Conservation (phyloP, 164 flowering plant genomes). For the Chimonanthus praecox region DNA sequence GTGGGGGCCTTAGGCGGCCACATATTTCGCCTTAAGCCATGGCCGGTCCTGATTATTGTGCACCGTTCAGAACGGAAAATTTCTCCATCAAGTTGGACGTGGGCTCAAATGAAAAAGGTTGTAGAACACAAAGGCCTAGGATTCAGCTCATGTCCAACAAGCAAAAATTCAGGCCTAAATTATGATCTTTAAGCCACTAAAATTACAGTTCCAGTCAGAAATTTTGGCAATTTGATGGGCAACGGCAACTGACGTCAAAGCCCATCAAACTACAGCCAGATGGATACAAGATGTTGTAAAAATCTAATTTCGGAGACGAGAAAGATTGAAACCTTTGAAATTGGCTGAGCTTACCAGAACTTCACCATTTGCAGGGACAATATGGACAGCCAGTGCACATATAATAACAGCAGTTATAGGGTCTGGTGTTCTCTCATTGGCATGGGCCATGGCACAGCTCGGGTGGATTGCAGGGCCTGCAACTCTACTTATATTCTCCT, state of each 20-base stretch:
- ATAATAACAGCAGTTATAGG: slow-evolving; percentile 52
- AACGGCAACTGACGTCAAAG: background rate
- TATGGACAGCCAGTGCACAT: slow-evolving; percentile 49
- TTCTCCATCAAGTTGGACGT: too few relatives aligned
- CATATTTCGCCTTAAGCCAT: too few relatives aligned
- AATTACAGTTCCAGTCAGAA: too few relatives aligned
- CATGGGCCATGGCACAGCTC: slow-evolving; percentile 50
- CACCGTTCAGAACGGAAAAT: too few relatives aligned
- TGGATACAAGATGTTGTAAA: too few relatives aligned
- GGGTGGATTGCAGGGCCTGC: slow-evolving; percentile 46
- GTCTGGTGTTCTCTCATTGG: slow-evolving; percentile 44
- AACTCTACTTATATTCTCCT: slow-evolving; percentile 26
- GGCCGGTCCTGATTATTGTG: too few relatives aligned
- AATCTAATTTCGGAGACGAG: background rate
- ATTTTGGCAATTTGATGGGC: too few relatives aligned
- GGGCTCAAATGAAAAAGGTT: too few relatives aligned
- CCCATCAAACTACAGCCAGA: background rate
- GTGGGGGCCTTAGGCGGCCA: too few relatives aligned
- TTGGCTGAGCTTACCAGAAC: background rate
- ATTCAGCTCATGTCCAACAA: background rate
- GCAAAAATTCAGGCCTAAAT: background rate
- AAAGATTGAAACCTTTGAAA: background rate
- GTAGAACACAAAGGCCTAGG: background rate
- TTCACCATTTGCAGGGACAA: slow-evolving; percentile 24
- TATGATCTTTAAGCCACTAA: background rate